Base-by-base conservation (phyloP, 768 basidiomycete genomes). In the Lactarius hengduanensis region DNA sequence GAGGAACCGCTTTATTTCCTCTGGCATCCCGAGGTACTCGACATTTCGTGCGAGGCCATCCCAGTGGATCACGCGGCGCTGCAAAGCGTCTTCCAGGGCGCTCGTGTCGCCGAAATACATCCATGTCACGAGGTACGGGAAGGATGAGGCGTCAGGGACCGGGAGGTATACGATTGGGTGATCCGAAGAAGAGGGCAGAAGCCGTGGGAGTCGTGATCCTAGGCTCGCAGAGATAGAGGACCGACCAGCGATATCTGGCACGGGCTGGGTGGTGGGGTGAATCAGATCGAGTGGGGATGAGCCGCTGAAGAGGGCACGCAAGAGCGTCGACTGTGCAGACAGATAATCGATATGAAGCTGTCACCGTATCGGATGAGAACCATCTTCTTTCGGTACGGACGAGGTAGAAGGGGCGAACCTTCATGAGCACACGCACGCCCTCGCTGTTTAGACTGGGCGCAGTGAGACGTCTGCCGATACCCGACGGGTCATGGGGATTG, bases 41-140 rank as follows among this genome's bases (percentile, higher is more conserved):
- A 90, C 92, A 75, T 95, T 96, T 66, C 89, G 86, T 22, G 91
- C 91, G 67, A 96, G 80, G 34, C 91, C 92, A 71, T 94, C 90
- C 94, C 93, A 96, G 57, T 85, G 84, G 55, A 93, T 81, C 60
- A 80, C 75, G 22, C 88, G 86, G 22, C 80, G 77, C 67, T 84
- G 83, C 15, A 96, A 83, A 50, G 84, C 87, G 28, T 85, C 80
- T 72, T 89, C 85, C 71, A 96, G 88, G 62, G 80, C 80, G 53
- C 78, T 76, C 15, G 84, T 84, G 67, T 83, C 80, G 36, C 91
- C 92, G 76, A 91, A 93, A 78, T 91, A 91, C 82, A 91, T 86
- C 86, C 87, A 92, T 71, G 91, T 87, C 70, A 91, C 77, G 71
- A 93, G 83, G 30, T 87, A 79, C 40, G 86, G 86, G 75, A 93